Conservation (phyloP, 345 rosid genomes). For the Eucalyptus sp. region DNA sequence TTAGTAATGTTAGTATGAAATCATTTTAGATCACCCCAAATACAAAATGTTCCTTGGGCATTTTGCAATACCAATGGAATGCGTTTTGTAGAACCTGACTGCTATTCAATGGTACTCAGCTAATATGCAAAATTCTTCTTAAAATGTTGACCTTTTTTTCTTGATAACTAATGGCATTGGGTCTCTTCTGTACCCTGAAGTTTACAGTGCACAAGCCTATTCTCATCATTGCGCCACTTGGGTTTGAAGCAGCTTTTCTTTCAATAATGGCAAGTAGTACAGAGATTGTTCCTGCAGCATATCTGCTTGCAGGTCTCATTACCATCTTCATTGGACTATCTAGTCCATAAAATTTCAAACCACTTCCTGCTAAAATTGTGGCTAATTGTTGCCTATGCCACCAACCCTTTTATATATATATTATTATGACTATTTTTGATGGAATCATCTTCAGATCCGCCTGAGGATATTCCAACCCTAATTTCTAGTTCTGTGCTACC, state of each 20-base stretch:
- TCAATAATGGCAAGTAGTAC: not conserved
- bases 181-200: not conserved
- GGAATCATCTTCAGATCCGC: not conserved
- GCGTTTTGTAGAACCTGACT: not conserved
- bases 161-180: not conserved
- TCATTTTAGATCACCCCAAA: not conserved
- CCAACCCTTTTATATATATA: too few relatives aligned
- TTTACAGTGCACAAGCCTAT: not conserved
- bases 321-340: not conserved
- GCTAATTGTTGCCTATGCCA: not conserved
- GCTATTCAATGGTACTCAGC: not conserved
- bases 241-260: not conserved
- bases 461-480: not conserved
- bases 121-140: not conserved
- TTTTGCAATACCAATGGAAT: not conserved
- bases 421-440: not conserved
- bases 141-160: not conserved
- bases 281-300: not conserved
- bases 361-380: not conserved
- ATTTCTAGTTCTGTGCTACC: not conserved
- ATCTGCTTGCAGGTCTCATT: not conserved
- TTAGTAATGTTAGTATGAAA: not conserved
- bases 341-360: not conserved
- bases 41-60: not conserved
- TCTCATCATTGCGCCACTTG: not conserved